Conservation (phyloP, 192 early-diverging fungal species). For the Umbelopsis isabellina region DNA sequence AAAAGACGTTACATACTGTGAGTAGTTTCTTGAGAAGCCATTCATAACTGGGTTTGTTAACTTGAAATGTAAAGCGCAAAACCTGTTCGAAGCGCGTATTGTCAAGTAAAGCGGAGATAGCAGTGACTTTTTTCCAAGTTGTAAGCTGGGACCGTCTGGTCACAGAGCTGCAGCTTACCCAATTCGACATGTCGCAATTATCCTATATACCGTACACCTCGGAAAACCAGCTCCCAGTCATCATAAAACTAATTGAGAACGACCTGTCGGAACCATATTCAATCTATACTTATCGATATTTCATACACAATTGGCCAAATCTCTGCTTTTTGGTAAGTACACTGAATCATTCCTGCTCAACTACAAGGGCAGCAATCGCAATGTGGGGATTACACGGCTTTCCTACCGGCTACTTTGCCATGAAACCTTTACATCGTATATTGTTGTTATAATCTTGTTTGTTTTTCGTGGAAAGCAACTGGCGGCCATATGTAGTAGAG, state of each 20-base stretch:
- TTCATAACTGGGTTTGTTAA: background rate
- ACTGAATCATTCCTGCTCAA: background rate
- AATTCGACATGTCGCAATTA: background rate
- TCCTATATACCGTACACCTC: conserved; percentile 66
- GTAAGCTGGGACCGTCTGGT: background rate
- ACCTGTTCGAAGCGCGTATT: no score
- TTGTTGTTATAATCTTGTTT: no score
- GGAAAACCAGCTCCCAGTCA: conserved; percentile 77
- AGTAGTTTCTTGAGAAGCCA: background rate
- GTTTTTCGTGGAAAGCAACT: no score
- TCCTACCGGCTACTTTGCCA: no score
- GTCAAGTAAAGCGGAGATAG: no score
- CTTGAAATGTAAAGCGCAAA: background rate
- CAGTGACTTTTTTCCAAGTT: no score
- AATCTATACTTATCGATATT: conserved; percentile 97
- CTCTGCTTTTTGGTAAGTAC: conserved; percentile 78
- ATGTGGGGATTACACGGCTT: no score
- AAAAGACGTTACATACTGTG: background rate
- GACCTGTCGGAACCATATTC: conserved; percentile 97
- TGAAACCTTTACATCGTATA: no score
- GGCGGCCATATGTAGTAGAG: no score
- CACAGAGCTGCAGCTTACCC: background rate
- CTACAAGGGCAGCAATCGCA: no score
- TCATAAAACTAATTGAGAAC: conserved; percentile 84
- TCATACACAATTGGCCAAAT: conserved; percentile 89